phyloP scores from a whole-genome alignment of 2,329 filamentous ascomycete genomes.

The Talaromyces sp. region DNA sequence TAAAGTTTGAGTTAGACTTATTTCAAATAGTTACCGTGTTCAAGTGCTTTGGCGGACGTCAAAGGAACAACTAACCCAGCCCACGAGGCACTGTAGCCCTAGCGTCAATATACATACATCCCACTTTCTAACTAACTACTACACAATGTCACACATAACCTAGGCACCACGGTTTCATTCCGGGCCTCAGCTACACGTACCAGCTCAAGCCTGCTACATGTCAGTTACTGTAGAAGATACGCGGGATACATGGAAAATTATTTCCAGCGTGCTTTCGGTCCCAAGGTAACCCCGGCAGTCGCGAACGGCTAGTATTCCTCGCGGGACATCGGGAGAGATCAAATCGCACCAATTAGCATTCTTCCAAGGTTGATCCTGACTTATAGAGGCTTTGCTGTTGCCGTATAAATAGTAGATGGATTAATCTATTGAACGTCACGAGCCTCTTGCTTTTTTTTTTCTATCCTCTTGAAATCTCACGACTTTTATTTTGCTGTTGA shows the following conservation, averaged over 20 bases:
- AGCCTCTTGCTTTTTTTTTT: background rate
- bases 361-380: background rate
- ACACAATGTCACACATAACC: no score
- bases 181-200: background rate
- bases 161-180: no score
- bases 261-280: background rate
- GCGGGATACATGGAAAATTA: conserved; percentile 5
- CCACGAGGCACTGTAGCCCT: no score
- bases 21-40: no score
- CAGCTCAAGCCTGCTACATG: background rate
- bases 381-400: background rate
- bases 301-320: background rate
- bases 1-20: no score
- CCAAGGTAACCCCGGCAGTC: background rate
- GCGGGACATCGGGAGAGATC: conserved; percentile 11
- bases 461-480: background rate
- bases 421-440: background rate
- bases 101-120: no score
- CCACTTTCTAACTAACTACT: no score
- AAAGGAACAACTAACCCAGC: no score
- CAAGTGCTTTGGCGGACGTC: no score
- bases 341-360: conserved; percentile 7
- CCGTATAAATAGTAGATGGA: background rate
- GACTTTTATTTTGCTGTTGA: background rate
- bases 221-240: background rate